Percentiles rank a stretch among this genome's conserved stretches.
Evolutionary conservation across 2,329 filamentous ascomycete species (phyloP).

Genomic region (Pseudocercospora fijiensis): DNA sequence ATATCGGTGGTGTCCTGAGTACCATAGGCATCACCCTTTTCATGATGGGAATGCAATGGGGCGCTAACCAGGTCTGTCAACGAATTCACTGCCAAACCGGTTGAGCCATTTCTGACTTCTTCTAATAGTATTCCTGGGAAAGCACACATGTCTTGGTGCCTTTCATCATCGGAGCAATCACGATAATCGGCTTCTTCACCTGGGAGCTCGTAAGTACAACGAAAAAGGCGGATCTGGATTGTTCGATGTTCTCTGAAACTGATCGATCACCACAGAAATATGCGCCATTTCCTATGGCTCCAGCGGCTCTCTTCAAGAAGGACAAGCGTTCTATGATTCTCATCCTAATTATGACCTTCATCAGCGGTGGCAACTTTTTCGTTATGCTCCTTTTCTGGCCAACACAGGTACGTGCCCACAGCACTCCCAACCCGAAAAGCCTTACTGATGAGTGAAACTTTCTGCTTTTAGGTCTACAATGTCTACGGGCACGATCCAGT

Average conservation of each 20-base stretch:
- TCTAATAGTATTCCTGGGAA: conserved; percentile 34
- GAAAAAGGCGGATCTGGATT: not conserved
- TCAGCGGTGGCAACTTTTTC: conserved; percentile 43
- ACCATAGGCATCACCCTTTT: conserved; percentile 53
- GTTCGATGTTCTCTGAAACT: not conserved
- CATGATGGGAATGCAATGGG: conserved; percentile 45
- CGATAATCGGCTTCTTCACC: conserved; percentile 36
- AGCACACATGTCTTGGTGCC: conserved; percentile 36
- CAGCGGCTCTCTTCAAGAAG: conserved; percentile 31
- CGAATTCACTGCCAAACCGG: not conserved
- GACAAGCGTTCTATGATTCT: conserved; percentile 39
- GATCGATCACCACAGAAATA: conserved; percentile 11
- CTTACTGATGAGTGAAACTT: not conserved
- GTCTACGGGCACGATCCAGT: conserved; percentile 61
- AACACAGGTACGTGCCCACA: conserved; percentile 49
- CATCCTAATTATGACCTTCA: conserved; percentile 43
- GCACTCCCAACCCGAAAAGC: not conserved
- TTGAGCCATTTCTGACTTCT: not conserved
- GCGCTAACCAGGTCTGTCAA: conserved; percentile 22
- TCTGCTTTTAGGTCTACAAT: conserved; percentile 47
- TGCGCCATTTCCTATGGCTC: conserved; percentile 38
- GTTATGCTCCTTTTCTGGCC: conserved; percentile 58
- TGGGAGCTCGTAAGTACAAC: conserved; percentile 29
- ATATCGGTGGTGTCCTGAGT: conserved; percentile 53
- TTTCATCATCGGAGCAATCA: conserved; percentile 33